Percentiles rank a stretch among this genome's conserved stretches.
Conservation (phyloP, 2,329 filamentous ascomycete genomes). For the Chaetomiaceae sp. region DNA sequence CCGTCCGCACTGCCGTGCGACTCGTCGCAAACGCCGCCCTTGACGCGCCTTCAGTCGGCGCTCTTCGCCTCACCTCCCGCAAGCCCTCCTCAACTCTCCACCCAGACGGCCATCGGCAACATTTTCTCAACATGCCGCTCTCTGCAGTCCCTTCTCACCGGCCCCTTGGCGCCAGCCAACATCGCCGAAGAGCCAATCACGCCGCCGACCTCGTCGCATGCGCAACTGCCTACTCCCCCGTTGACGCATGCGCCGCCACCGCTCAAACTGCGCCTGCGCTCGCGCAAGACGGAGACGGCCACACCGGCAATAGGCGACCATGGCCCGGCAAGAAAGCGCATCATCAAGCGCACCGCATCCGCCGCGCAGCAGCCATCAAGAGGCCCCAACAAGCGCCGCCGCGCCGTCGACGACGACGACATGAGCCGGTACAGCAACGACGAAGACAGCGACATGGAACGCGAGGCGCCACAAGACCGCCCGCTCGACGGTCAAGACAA, state of each 20-base stretch:
- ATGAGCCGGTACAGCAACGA: conserved; percentile 39
- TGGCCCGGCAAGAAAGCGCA: conserved; percentile 41
- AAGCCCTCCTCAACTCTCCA: conserved; percentile 47
- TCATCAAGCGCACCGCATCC: conserved; percentile 45
- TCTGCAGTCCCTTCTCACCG: conserved; percentile 54
- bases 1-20: conserved; percentile 58
- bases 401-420: conserved; percentile 43
- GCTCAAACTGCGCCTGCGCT: conserved; percentile 53
- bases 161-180: conserved; percentile 32
- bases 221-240: conserved; percentile 53
- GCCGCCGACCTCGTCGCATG: conserved; percentile 35
- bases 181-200: conserved; percentile 37
- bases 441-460: conserved; percentile 24
- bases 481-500: conserved; percentile 18
- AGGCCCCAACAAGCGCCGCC: conserved; percentile 51
- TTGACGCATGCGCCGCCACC: conserved; percentile 44
- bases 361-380: conserved; percentile 31
- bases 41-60: conserved; percentile 43
- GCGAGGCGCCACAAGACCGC: conserved; percentile 22
- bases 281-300: conserved; percentile 35
- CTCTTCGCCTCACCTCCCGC: conserved; percentile 58
- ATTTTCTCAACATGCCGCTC: conserved; percentile 58
- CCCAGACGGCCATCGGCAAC: conserved; percentile 47
- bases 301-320: conserved; percentile 27
- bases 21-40: conserved; percentile 42